phyloP scores from a whole-genome alignment of 345 rosid species.

The Arabidopsis arenosa region DNA sequence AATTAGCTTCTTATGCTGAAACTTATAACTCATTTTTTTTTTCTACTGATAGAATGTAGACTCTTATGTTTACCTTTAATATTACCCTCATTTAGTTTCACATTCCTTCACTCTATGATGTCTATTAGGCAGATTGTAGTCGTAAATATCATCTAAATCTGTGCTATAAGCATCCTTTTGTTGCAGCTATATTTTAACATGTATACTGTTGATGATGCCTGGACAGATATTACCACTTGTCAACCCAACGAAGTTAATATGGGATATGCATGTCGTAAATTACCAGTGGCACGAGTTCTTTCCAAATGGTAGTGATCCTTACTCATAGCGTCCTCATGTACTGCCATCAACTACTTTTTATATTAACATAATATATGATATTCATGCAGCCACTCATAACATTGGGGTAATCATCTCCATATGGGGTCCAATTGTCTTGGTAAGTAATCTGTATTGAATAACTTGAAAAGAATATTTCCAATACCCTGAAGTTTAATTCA shows the following conservation, averaged over 20 bases:
- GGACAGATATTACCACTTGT: slow-evolving; percentile 82
- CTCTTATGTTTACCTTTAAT: slow-evolving; percentile 17
- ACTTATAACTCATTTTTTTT: slow-evolving; percentile 10
- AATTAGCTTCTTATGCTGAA: slow-evolving; percentile 34
- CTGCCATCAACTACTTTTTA: slow-evolving; percentile 8
- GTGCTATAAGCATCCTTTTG: slow-evolving; percentile 10
- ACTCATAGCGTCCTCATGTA: slow-evolving; percentile 8
- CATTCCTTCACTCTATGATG: slow-evolving; percentile 10
- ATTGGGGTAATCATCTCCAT: slow-evolving; percentile 86
- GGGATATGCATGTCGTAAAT: slow-evolving; percentile 61
- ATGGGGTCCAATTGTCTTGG: slow-evolving; percentile 94
- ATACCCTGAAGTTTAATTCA: slow-evolving; percentile 34
- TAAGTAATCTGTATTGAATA: slow-evolving; percentile 49
- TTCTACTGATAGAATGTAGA: slow-evolving; percentile 29
- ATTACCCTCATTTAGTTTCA: slow-evolving; percentile 28
- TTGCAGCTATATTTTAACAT: slow-evolving; percentile 29
- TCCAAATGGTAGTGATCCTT: slow-evolving; percentile 62
- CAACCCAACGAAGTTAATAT: slow-evolving; percentile 77
- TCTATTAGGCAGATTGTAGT: slow-evolving; percentile 27
- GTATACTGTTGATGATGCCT: slow-evolving; percentile 33
- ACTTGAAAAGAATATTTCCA: slow-evolving; percentile 29
- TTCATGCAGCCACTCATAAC: slow-evolving; percentile 69
- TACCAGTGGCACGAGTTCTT: slow-evolving; percentile 95
- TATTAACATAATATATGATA: slow-evolving; percentile 36
- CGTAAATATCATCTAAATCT: slow-evolving; percentile 6